Conservation (phyloP, 805 yeast species). For the Candida nitratophila region DNA sequence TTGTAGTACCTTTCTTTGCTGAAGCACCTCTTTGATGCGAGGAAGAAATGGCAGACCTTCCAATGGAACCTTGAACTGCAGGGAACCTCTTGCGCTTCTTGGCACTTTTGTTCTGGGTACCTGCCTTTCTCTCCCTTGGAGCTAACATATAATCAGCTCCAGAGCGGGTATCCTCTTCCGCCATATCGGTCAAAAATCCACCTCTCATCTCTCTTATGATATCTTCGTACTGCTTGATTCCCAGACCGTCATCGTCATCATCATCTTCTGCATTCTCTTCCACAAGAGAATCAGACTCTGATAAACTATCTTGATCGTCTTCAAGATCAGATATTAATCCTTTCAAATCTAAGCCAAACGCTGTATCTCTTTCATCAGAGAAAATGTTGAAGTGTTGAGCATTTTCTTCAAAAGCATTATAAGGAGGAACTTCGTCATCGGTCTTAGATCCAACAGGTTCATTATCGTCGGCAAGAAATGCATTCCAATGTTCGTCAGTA, state of each 20-base stretch:
- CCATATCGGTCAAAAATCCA: constrained; percentile 12
- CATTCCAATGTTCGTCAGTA: neutral
- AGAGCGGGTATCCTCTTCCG: constrained; percentile 18
- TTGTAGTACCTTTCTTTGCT: too few relatives aligned
- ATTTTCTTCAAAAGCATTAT: neutral
- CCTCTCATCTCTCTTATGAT: constrained; percentile 1
- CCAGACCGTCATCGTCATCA: constrained; percentile 5
- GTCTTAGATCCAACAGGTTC: neutral
- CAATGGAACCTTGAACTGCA: too few relatives aligned
- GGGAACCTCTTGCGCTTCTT: too few relatives aligned
- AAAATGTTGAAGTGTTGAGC: too few relatives aligned
- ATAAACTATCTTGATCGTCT: neutral
- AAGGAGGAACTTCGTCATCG: neutral
- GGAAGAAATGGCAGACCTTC: too few relatives aligned
- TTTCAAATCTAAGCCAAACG: neutral
- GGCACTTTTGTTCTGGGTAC: neutral
- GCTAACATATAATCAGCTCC: constrained; percentile 22
- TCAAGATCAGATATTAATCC: neutral
- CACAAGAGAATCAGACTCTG: constrained; percentile 2
- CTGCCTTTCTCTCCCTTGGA: neutral
- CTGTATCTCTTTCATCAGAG: neutral
- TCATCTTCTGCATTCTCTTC: neutral
- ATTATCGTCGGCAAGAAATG: constrained; percentile 11
- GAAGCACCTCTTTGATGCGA: too few relatives aligned
- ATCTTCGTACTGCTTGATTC: constrained; percentile 5